phyloP scores from a whole-genome alignment of 176 grass and related monocot genomes.

The Aegilops bicornis region DNA sequence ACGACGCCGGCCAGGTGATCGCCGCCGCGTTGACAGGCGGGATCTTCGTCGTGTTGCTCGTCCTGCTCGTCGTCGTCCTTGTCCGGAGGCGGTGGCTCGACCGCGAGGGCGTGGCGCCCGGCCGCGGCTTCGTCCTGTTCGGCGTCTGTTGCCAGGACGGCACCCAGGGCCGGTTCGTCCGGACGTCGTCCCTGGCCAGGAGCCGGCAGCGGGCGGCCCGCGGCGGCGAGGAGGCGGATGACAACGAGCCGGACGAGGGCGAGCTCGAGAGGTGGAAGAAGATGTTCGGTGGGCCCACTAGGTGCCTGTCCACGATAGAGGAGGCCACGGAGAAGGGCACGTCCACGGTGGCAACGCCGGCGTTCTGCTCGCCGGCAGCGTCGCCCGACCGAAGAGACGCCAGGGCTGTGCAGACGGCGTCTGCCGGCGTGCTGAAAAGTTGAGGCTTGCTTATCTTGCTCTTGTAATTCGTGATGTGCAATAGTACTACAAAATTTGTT shows the following conservation, averaged over 20 bases:
- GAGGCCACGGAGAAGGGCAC: constrained; percentile 51
- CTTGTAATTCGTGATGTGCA: background rate
- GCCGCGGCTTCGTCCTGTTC: constrained; percentile 46
- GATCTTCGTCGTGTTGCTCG: background rate
- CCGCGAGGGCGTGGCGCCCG: background rate
- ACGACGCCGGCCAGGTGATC: background rate
- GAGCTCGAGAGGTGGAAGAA: constrained; percentile 54
- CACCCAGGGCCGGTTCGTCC: background rate
- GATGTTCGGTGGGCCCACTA: constrained; percentile 21
- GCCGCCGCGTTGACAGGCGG: constrained; percentile 24
- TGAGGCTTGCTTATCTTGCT: background rate
- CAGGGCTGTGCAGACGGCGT: constrained; percentile 4
- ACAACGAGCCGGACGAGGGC: constrained; percentile 30
- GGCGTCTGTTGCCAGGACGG: constrained; percentile 34
- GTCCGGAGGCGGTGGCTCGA: background rate
- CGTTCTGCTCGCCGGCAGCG: constrained; percentile 48
- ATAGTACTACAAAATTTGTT: background rate
- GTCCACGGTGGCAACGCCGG: constrained; percentile 26
- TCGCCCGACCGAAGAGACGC: constrained; percentile 33
- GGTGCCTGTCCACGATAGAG: constrained; percentile 54
- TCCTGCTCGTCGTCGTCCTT: constrained; percentile 17
- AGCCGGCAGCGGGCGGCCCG: background rate
- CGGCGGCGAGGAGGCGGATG: constrained; percentile 18
- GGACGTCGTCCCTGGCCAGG: constrained; percentile 18
- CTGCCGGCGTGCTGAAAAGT: background rate